phyloP scores from a whole-genome alignment of 306 rosid genomes.

The Rubus idaeus region DNA sequence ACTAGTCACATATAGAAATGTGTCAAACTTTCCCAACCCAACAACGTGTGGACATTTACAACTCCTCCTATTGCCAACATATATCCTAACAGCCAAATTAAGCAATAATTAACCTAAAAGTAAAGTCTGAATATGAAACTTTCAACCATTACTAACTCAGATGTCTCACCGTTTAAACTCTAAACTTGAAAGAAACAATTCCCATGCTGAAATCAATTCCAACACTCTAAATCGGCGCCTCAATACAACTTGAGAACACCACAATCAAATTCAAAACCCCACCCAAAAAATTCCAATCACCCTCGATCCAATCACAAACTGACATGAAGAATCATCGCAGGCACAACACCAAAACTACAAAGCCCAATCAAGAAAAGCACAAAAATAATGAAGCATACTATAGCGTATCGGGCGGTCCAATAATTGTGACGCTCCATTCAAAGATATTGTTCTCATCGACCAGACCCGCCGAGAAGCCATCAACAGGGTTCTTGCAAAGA shows the following conservation, averaged over 20 bases:
- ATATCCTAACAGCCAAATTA: background rate
- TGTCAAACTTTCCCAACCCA: background rate
- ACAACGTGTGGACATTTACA: background rate
- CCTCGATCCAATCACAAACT: slow-evolving; percentile 17
- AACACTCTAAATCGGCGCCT: background rate
- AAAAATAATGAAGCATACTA: slow-evolving; percentile 48
- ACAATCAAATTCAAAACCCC: slow-evolving; percentile 9
- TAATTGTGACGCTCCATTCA: slow-evolving; percentile 98
- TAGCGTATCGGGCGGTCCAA: slow-evolving; percentile 99
- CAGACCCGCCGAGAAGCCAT: slow-evolving; percentile 95
- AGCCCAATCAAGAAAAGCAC: background rate
- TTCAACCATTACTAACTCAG: background rate
- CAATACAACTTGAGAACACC: slow-evolving; percentile 1
- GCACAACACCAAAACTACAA: background rate
- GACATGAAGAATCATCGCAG: slow-evolving; percentile 6
- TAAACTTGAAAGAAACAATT: background rate
- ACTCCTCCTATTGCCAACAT: background rate
- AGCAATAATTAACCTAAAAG: background rate
- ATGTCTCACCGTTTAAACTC: too few species aligned
- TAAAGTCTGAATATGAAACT: background rate
- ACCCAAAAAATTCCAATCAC: slow-evolving; percentile 1
- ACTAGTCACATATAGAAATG: background rate
- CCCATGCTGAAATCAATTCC: background rate
- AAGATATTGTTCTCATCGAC: slow-evolving; percentile 86
- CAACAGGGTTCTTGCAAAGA: slow-evolving; percentile 95